phyloP scores from a whole-genome alignment of 495 filamentous ascomycete species.

The Penicillium verhagenii region DNA sequence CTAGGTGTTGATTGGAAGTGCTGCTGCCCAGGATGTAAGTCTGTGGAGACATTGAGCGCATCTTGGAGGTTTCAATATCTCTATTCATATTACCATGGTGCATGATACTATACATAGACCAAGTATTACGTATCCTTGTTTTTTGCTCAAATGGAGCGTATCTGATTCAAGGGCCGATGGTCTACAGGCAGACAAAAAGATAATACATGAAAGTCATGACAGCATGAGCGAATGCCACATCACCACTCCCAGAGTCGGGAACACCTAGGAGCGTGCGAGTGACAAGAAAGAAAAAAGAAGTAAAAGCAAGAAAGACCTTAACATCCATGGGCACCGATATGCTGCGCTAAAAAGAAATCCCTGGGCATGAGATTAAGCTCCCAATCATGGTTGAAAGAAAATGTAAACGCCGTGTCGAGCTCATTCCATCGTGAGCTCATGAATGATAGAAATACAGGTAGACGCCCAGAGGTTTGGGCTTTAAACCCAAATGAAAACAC shows the following conservation, averaged over 20 bases:
- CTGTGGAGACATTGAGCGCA: too few relatives aligned
- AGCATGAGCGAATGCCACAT: background rate
- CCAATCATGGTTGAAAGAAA: constrained; percentile 13
- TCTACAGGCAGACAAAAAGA: background rate
- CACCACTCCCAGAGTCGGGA: background rate
- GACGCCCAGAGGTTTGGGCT: background rate
- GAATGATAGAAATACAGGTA: constrained; percentile 25
- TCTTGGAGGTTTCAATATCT: too few relatives aligned
- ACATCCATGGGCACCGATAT: constrained; percentile 12
- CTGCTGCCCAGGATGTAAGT: too few relatives aligned
- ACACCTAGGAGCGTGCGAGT: background rate
- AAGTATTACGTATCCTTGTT: too few relatives aligned
- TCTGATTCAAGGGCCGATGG: background rate
- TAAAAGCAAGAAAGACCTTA: constrained; percentile 11
- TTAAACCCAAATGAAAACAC: constrained; percentile 21
- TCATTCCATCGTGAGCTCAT: constrained; percentile 22
- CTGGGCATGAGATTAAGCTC: constrained; percentile 9
- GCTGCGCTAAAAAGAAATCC: constrained; percentile 15
- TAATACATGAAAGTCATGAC: background rate
- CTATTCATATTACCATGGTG: too few relatives aligned
- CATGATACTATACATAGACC: too few relatives aligned
- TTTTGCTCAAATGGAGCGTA: background rate
- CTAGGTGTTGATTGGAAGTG: too few relatives aligned
- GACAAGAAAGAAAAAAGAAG: background rate
- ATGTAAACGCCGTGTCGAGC: constrained; percentile 19